Base-by-base conservation (phyloP, 225 moss, liverwort and hornwort genomes). In the Pseudisothecium myosuroides region DNA sequence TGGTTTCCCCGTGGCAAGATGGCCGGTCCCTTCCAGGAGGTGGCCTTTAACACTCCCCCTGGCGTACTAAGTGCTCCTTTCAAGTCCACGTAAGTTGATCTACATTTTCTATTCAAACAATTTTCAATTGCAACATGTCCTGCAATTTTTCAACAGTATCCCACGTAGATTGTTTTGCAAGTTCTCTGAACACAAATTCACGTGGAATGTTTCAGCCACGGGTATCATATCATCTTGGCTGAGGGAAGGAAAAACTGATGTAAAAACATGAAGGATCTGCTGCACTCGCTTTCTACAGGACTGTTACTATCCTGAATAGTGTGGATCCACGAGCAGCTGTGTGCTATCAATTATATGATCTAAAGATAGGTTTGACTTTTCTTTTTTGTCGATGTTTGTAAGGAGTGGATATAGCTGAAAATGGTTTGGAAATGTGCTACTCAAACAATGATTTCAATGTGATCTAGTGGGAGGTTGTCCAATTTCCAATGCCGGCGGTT, bases 1-100 rank as follows among this genome's bases (percentile, higher is more conserved):
- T 99, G 99, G 99, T 99, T 99, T 87, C 98, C 99, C 29, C 94
- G 99, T 50, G 99, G 99, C 61, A 99, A 99, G 90, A 99, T 99
- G 99, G 99, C 99, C 50, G 99, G 99, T 88, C 99, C 99, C 50
- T 99, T 99, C 88, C 99, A 99, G 94, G 99, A 99, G 90, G 99
- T 99, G 86, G 99, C 98, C 7, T 99, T 99, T 68, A 95, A 96
- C 84, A 99, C 97, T 65, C 90, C 95, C 50, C 94, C 97, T 83
- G 97, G 98, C 76, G 88, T 92, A 37, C 94, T 95, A 58, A 99
- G 96, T 89, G 93, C 95, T 52, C 98, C 98, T 84, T 99, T 99
- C 90, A 99, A 99, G 90, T 99, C 98, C 61, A 99, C 98, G 98
- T 98, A 92, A 92, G 96, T 90, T 84, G 86, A 62, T 74, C 62